Percentiles rank a stretch among this genome's conserved stretches.
phyloP scores from a whole-genome alignment of 305 asterid species.

The Salvia sclarea region DNA sequence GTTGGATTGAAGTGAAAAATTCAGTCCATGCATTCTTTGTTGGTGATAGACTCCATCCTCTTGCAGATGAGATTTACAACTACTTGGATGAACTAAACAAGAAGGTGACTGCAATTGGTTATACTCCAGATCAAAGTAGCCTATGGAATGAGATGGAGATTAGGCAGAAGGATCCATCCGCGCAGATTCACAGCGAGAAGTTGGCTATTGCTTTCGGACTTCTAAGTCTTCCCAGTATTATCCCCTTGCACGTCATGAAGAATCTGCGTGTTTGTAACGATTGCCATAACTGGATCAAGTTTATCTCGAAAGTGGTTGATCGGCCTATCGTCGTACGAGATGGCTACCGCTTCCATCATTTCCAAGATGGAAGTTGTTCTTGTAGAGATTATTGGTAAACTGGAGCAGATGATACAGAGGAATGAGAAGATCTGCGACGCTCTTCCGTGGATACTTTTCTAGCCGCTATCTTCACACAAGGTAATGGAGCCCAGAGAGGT shows the following conservation, averaged over 20 bases:
- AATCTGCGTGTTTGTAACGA: conserved; percentile 50
- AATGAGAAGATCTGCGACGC: conserved; percentile 23
- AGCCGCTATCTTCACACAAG: conserved; percentile 11
- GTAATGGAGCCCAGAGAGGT: not conserved
- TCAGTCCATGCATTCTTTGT: conserved; percentile 72
- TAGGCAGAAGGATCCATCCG: conserved; percentile 64
- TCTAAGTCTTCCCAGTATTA: conserved; percentile 47
- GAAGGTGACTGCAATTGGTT: conserved; percentile 59
- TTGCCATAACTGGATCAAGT: conserved; percentile 30
- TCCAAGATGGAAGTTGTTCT: conserved; percentile 70
- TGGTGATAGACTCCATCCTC: conserved; percentile 83
- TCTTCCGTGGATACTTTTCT: too few relatives aligned
- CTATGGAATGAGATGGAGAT: conserved; percentile 78
- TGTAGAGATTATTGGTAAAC: conserved; percentile 84
- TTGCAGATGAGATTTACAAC: conserved; percentile 55
- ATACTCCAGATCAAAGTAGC: conserved; percentile 62
- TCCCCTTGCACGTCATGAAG: conserved; percentile 82
- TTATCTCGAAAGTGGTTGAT: conserved; percentile 52
- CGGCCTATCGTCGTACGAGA: conserved; percentile 80
- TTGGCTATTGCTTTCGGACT: conserved; percentile 84
- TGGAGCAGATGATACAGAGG: conserved; percentile 22
- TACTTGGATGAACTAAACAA: conserved; percentile 62
- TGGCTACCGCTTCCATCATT: conserved; percentile 93
- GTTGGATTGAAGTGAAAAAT: conserved; percentile 80
- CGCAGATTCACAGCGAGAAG: conserved; percentile 75